phyloP scores from a whole-genome alignment of 306 rosid genomes.

The Vigna unguiculata region DNA sequence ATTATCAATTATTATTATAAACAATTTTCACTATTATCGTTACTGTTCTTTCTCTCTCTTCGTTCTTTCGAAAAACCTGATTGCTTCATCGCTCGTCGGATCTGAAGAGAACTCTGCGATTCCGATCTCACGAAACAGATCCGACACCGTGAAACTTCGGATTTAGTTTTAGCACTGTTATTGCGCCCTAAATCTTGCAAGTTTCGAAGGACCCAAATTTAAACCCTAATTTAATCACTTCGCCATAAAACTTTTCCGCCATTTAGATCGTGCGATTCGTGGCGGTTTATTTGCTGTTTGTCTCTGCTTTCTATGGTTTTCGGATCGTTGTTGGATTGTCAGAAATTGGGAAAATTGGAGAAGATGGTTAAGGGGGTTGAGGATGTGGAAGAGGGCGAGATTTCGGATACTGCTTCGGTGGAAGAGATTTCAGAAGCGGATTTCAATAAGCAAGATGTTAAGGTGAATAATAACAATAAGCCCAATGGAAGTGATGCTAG shows the following conservation, averaged over 20 bases:
- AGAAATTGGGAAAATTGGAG: slow-evolving; percentile 40
- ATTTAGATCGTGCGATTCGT: neutral
- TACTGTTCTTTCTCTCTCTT: neutral
- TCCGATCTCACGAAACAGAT: slow-evolving; percentile 33
- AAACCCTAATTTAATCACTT: slow-evolving; percentile 51
- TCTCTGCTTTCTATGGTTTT: slow-evolving; percentile 55
- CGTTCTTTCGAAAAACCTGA: neutral
- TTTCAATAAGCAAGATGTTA: slow-evolving; percentile 73
- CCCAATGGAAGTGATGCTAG: slow-evolving; percentile 47
- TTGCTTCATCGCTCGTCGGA: slow-evolving; percentile 28
- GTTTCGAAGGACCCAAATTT: slow-evolving; percentile 39
- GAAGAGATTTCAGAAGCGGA: slow-evolving; percentile 92
- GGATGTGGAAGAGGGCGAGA: slow-evolving; percentile 97
- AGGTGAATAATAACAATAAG: slow-evolving; percentile 32
- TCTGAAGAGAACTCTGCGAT: slow-evolving; percentile 30
- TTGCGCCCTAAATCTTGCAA: neutral
- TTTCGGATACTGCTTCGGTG: slow-evolving; percentile 87
- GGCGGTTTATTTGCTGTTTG: neutral
- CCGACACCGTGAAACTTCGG: slow-evolving; percentile 5
- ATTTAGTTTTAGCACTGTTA: slow-evolving; percentile 10
- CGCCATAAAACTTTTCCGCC: neutral
- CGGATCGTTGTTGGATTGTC: slow-evolving; percentile 52
- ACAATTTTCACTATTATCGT: neutral
- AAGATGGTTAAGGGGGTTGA: slow-evolving; percentile 70
- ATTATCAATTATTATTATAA: neutral